Evolutionary conservation across 768 basidiomycete genomes (phyloP).

Genomic region (Psilocybe subaeruginosa): DNA sequence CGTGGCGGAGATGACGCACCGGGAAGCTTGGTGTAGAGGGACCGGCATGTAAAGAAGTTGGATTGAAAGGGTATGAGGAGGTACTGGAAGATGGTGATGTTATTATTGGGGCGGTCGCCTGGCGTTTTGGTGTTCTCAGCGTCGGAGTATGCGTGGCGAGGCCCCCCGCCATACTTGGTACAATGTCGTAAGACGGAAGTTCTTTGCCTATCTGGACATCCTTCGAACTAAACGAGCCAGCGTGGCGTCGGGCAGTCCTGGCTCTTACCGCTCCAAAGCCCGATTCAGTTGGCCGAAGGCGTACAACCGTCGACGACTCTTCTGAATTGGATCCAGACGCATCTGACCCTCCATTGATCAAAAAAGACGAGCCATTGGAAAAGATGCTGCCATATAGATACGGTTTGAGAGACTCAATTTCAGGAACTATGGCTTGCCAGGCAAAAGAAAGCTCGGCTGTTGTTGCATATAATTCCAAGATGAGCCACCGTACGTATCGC

Average conservation of each 20-base stretch:
- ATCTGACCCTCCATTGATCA: constrained; percentile 4
- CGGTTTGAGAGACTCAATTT: constrained; percentile 70
- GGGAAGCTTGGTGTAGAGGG: constrained; percentile 38
- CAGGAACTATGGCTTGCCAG: constrained; percentile 79
- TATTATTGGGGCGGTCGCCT: constrained; percentile 39
- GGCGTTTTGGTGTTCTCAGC: constrained; percentile 55
- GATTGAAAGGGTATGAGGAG: constrained; percentile 15
- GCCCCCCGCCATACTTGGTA: constrained; percentile 39
- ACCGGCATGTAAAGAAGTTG: constrained; percentile 2
- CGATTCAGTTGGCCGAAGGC: constrained; percentile 30
- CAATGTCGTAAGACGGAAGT: constrained; percentile 65
- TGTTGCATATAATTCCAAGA: constrained; percentile 87
- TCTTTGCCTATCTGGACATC: constrained; percentile 89
- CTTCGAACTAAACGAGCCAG: constrained; percentile 93
- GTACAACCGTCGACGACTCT: constrained; percentile 26
- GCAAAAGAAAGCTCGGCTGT: constrained; percentile 85
- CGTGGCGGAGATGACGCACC: constrained; percentile 2
- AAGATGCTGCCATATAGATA: constrained; percentile 46
- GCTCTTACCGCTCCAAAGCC: constrained; percentile 32
- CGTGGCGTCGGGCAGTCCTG: constrained; percentile 76
- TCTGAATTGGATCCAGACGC: constrained; percentile 6
- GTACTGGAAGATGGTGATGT: constrained; percentile 34
- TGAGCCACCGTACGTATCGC: constrained; percentile 85
- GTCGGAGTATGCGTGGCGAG: constrained; percentile 40
- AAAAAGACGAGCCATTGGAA: constrained; percentile 22